Conservation (phyloP, 805 yeast species). For the Cyberlindnera saturnus region DNA sequence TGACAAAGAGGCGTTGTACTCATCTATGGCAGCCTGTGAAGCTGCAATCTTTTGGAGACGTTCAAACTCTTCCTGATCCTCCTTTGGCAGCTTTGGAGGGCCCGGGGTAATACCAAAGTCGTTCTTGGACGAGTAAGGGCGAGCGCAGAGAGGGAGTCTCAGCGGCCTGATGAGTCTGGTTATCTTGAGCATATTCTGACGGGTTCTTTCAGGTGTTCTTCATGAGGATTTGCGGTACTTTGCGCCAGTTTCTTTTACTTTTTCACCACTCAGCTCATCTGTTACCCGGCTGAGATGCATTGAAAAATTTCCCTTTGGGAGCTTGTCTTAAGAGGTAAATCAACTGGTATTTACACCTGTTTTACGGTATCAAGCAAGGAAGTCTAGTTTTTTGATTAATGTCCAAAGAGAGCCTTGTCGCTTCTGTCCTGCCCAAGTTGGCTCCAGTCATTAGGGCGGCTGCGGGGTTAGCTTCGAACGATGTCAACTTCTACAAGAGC, state of each 20-base stretch:
- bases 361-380: no score
- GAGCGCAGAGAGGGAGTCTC: constrained; percentile 1
- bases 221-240: background rate
- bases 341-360: no score
- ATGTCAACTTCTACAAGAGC: constrained; percentile 67
- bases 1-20: constrained; percentile 47
- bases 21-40: constrained; percentile 73
- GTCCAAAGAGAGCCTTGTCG: background rate
- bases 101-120: constrained; percentile 22
- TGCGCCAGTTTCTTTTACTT: background rate
- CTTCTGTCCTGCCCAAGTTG: constrained; percentile 35
- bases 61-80: constrained; percentile 90
- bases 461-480: constrained; percentile 68
- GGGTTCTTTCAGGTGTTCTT: background rate
- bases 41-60: constrained; percentile 73
- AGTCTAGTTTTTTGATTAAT: no score
- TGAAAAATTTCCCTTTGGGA: background rate
- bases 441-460: constrained; percentile 59
- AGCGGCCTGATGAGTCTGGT: background rate
- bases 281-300: background rate
- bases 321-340: no score
- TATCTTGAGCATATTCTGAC: background rate
- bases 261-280: background rate
- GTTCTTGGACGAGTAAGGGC: constrained; percentile 18
- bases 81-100: constrained; percentile 74